Evolutionary conservation across 2,329 filamentous ascomycete genomes (phyloP).

Genomic region (Whalleya microplaca): DNA sequence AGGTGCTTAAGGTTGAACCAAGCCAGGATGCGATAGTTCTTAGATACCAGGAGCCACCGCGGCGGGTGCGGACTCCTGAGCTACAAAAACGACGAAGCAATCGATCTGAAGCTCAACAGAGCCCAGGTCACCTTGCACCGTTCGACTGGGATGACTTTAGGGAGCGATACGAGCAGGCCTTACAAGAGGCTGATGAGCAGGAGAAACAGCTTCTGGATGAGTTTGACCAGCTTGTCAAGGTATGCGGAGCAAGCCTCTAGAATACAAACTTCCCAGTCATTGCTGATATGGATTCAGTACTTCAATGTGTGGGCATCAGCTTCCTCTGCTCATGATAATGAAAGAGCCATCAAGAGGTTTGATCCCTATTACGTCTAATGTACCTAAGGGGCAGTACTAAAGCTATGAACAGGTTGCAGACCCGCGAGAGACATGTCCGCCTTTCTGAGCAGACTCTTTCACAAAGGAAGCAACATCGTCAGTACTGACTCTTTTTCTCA

Average conservation of each 20-base stretch:
- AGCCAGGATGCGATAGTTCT: conserved; percentile 13
- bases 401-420: conserved; percentile 64
- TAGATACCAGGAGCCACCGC: conserved; percentile 28
- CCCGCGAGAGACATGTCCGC: conserved; percentile 75
- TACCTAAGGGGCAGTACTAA: conserved; percentile 22
- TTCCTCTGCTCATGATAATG: conserved; percentile 72
- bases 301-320: conserved; percentile 80
- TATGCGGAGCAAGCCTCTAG: conserved; percentile 36
- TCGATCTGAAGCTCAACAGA: conserved; percentile 39
- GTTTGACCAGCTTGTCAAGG: conserved; percentile 69
- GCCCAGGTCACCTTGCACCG: conserved; percentile 54
- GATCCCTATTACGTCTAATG: conserved; percentile 23
- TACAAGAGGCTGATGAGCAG: conserved; percentile 63
- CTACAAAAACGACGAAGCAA: conserved; percentile 45
- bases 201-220: conserved; percentile 71
- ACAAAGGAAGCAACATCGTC: conserved; percentile 80
- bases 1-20: conserved; percentile 21
- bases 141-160: conserved; percentile 84
- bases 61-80: conserved; percentile 34
- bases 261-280: conserved; percentile 19
- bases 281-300: conserved; percentile 55
- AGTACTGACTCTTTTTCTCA: conserved; percentile 40
- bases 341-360: conserved; percentile 76
- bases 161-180: conserved; percentile 66
- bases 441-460: conserved; percentile 72